Conservation (phyloP, 345 rosid species). For the Salix viminalis region DNA sequence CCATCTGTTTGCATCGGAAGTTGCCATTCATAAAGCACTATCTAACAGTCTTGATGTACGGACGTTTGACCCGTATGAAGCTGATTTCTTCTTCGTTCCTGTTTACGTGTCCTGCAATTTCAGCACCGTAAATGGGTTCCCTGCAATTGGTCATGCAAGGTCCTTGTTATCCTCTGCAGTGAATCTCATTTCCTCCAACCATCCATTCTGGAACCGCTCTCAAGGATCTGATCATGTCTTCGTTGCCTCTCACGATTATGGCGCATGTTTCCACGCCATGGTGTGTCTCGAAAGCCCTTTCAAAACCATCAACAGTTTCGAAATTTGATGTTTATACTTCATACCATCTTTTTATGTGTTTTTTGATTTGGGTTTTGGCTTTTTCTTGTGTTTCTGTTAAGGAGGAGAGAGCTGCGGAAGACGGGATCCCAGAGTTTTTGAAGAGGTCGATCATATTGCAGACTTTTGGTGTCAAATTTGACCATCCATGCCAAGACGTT, state of each 20-base stretch:
- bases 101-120: slow-evolving; percentile 95
- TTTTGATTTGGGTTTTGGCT: neutral
- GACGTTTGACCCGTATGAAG: slow-evolving; percentile 70
- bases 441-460: slow-evolving; percentile 74
- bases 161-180: slow-evolving; percentile 65
- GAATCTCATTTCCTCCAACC: slow-evolving; percentile 39
- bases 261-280: slow-evolving; percentile 91
- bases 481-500: slow-evolving; percentile 84
- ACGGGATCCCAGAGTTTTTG: slow-evolving; percentile 86
- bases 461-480: slow-evolving; percentile 77
- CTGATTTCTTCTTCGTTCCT: slow-evolving; percentile 93
- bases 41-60: slow-evolving; percentile 47
- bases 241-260: slow-evolving; percentile 91
- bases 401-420: slow-evolving; percentile 77
- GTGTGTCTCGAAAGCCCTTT: slow-evolving; percentile 24
- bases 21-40: slow-evolving; percentile 72
- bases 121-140: slow-evolving; percentile 82
- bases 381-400: slow-evolving; percentile 12
- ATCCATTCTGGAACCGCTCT: slow-evolving; percentile 85
- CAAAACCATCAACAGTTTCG: neutral
- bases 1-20: slow-evolving; percentile 93
- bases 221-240: slow-evolving; percentile 81
- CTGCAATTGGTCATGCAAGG: slow-evolving; percentile 85
- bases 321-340: neutral
- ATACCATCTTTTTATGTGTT: neutral